These are phyloP conservation scores for Russula sp. DNA, from an alignment of 768 basidiomycete species.

Conservation along the genomic window DNA sequence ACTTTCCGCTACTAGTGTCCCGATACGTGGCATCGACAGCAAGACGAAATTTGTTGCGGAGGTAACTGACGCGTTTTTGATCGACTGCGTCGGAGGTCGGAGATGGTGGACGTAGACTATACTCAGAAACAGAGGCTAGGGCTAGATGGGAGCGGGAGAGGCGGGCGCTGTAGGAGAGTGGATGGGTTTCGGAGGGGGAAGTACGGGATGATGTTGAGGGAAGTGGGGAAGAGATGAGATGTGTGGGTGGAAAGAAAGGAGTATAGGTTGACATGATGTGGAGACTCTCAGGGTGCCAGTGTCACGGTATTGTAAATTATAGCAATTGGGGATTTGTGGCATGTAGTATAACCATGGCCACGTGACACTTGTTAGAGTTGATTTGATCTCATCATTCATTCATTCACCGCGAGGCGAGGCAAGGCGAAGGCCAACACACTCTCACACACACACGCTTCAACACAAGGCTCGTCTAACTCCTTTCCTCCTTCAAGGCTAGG, in stretches of 20 bases:
- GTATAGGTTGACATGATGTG: constrained; percentile 14
- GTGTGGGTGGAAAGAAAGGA: constrained; percentile 11
- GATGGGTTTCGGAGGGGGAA: background rate
- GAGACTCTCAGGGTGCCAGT: background rate
- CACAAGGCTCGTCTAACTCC: background rate
- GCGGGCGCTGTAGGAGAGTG: constrained; percentile 3
- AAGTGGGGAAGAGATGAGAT: background rate
- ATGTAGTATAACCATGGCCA: background rate
- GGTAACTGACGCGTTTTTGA: background rate
- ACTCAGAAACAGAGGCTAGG: constrained; percentile 13
- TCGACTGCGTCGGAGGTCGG: constrained; percentile 13
- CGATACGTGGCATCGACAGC: constrained; percentile 11
- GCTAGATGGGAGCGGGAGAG: constrained; percentile 14
- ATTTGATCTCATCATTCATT: background rate
- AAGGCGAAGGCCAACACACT: too few relatives aligned
- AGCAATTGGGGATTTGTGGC: too few relatives aligned
- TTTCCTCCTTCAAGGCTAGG: background rate
- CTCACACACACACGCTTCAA: too few relatives aligned
- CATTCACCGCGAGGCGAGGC: constrained; percentile 16
- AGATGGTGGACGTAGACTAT: constrained; percentile 6
- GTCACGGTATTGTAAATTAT: too few relatives aligned
- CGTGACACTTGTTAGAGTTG: background rate
- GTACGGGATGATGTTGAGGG: background rate
- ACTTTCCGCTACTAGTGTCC: constrained; percentile 18
- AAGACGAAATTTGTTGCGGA: constrained; percentile 16